Conservation (phyloP, 2,329 filamentous ascomycete genomes). For the Colletotrichum liriopes region DNA sequence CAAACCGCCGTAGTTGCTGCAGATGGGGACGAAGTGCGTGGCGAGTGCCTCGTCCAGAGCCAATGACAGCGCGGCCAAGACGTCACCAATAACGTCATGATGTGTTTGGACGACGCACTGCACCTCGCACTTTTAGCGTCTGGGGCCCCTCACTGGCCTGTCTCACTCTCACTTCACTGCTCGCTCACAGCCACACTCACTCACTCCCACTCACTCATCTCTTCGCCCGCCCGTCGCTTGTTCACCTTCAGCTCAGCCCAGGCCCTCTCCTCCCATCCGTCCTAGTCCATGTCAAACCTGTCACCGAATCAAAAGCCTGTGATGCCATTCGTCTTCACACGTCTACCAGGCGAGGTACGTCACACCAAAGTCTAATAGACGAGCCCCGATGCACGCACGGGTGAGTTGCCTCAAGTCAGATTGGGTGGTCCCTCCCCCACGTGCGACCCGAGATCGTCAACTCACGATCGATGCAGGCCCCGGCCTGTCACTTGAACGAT, state of each 20-base stretch:
- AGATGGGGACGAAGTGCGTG: conserved; percentile 27
- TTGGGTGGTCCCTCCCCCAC: conserved; percentile 8
- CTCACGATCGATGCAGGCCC: conserved; percentile 8
- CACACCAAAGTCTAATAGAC: conserved; percentile 22
- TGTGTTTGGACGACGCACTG: background rate
- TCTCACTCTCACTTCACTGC: background rate
- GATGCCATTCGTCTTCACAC: background rate
- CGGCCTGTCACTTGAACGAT: conserved; percentile 1
- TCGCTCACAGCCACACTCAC: background rate
- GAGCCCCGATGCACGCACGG: conserved; percentile 14
- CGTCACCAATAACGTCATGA: conserved; percentile 44
- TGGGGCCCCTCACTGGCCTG: background rate
- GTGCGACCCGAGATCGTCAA: conserved; percentile 29
- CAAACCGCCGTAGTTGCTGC: too few relatives aligned
- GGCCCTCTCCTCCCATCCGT: background rate
- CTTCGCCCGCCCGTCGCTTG: too few relatives aligned
- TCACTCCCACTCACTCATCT: background rate
- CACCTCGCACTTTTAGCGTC: conserved; percentile 13
- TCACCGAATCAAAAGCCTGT: background rate
- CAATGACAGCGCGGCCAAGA: conserved; percentile 35
- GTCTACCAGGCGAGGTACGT: conserved; percentile 9
- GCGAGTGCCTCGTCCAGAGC: conserved; percentile 38
- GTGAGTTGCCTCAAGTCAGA: background rate
- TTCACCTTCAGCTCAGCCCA: background rate
- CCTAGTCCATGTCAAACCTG: background rate